Conservation (phyloP, 2,329 filamentous ascomycete species). For the Atkinsonella texensis region DNA sequence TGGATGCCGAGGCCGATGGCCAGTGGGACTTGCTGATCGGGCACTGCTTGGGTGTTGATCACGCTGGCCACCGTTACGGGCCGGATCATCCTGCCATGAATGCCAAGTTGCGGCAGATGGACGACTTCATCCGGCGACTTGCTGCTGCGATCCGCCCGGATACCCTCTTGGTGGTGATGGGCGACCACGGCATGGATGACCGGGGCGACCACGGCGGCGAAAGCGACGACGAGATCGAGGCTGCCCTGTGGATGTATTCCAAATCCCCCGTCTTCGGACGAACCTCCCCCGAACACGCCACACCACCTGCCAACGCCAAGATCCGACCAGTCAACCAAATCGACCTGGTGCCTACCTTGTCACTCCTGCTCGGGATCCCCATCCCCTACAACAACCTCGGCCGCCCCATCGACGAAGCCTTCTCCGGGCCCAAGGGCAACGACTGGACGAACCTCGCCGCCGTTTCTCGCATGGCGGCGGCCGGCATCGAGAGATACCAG, state of each 20-base stretch:
- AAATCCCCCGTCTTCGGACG: slow-evolving; percentile 77
- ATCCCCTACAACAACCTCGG: slow-evolving; percentile 96
- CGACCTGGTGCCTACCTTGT: slow-evolving; percentile 85
- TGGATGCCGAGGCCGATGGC: slow-evolving; percentile 49
- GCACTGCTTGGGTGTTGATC: slow-evolving; percentile 90
- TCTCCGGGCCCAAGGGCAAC: slow-evolving; percentile 56
- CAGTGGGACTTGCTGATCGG: slow-evolving; percentile 94
- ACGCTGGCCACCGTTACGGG: slow-evolving; percentile 92
- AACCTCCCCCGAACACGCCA: slow-evolving; percentile 44
- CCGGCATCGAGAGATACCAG: slow-evolving; percentile 85
- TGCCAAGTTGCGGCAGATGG: slow-evolving; percentile 84
- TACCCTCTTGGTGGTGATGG: slow-evolving; percentile 89
- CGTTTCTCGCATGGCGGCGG: slow-evolving; percentile 65
- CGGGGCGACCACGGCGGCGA: slow-evolving; percentile 99
- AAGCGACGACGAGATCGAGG: slow-evolving; percentile 89
- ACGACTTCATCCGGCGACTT: slow-evolving; percentile 62
- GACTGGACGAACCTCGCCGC: slow-evolving; percentile 67
- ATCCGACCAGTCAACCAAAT: slow-evolving; percentile 72
- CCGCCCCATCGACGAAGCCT: slow-evolving; percentile 86
- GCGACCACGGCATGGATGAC: slow-evolving; percentile 96
- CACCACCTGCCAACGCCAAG: slow-evolving; percentile 61
- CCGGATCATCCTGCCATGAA: slow-evolving; percentile 88
- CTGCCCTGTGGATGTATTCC: slow-evolving; percentile 97
- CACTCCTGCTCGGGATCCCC: slow-evolving; percentile 76
- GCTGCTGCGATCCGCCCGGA: slow-evolving; percentile 55